phyloP scores from a whole-genome alignment of 225 moss, liverwort and hornwort genomes.

The Marchantia polymorpha region DNA sequence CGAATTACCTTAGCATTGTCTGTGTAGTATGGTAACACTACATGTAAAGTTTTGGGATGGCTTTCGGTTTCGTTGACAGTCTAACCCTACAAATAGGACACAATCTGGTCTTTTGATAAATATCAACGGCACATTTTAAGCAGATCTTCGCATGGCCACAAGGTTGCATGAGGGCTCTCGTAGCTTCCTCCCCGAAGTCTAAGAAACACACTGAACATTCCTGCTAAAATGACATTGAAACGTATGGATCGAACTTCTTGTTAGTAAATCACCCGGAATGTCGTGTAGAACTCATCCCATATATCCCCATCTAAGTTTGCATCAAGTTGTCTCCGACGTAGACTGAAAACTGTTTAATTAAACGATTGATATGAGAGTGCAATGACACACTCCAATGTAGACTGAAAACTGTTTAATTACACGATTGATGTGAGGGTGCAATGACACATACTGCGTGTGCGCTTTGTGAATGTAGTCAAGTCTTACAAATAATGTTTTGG shows the following conservation, averaged over 20 bases:
- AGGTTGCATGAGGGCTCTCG: slow-evolving; percentile 28
- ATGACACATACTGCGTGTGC: not conserved
- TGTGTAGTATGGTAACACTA: not conserved
- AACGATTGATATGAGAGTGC: not conserved
- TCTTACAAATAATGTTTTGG: no score
- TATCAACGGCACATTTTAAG: slow-evolving; percentile 22
- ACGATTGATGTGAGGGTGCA: not conserved
- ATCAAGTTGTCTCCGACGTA: no score
- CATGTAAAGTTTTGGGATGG: slow-evolving; percentile 29
- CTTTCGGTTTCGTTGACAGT: slow-evolving; percentile 28
- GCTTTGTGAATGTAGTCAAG: not conserved
- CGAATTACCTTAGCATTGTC: no score
- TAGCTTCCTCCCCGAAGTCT: slow-evolving; percentile 23
- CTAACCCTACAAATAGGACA: slow-evolving; percentile 34
- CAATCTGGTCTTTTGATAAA: slow-evolving; percentile 19
- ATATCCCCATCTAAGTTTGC: no score
- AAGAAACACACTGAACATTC: slow-evolving; percentile 36
- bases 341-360: no score
- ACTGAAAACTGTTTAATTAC: no score
- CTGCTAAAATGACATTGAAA: not conserved
- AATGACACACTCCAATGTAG: no score
- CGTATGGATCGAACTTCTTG: not conserved
- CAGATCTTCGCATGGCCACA: slow-evolving; percentile 34
- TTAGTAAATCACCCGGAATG: no score
- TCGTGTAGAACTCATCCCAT: no score